These are phyloP conservation scores for Nyssa sinensis DNA, from an alignment of 148 eudicot genomes.

Conservation along the genomic window DNA sequence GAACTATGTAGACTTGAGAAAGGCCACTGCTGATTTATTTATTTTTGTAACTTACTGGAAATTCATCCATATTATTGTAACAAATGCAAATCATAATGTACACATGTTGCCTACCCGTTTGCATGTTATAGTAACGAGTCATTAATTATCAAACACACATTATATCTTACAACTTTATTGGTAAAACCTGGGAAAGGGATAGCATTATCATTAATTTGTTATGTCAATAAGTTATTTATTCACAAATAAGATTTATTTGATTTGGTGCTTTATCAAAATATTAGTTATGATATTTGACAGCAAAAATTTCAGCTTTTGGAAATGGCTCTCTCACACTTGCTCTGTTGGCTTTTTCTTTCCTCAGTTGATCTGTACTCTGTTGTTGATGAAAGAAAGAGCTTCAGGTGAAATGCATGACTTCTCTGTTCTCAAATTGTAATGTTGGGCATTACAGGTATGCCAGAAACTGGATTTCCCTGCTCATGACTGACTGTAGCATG, in stretches of 20 bases:
- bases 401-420: constrained; percentile 6
- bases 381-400: neutral
- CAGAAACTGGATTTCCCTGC: neutral
- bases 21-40: neutral
- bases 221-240: neutral
- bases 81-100: neutral
- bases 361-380: neutral
- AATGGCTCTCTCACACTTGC: neutral
- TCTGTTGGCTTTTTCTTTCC: neutral
- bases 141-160: no score
- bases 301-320: constrained; percentile 2
- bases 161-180: no score
- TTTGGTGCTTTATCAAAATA: neutral
- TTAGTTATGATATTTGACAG: neutral
- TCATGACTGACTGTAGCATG: constrained; percentile 1
- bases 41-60: no score
- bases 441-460: neutral
- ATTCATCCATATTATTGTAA: neutral
- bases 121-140: no score
- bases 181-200: no score
- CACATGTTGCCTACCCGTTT: no score
- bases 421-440: neutral
- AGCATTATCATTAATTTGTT: no score
- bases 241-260: neutral
- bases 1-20: no score